These are phyloP conservation scores for Tremella fuciformis DNA, from an alignment of 768 basidiomycete genomes.

Conservation along the genomic window DNA sequence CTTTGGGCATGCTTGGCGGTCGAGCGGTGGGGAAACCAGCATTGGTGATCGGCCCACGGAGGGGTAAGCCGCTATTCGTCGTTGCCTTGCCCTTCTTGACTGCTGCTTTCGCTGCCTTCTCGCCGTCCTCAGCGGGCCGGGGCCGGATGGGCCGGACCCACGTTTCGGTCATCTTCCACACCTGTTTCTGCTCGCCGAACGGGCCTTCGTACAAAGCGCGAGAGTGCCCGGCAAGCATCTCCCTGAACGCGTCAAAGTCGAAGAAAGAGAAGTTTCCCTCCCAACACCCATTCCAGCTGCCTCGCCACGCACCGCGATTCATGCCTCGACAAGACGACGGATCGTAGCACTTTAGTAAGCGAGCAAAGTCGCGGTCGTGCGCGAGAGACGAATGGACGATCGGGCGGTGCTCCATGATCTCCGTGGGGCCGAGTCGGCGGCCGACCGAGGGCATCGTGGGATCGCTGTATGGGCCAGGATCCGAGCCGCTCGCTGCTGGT, in stretches of 20 bases:
- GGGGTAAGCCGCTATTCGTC: constrained; percentile 27
- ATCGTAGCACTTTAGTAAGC: constrained; percentile 48
- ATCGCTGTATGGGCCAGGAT: not conserved
- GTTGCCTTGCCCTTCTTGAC: constrained; percentile 1
- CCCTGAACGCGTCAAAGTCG: constrained; percentile 69
- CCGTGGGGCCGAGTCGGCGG: not conserved
- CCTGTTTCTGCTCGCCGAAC: constrained; percentile 80
- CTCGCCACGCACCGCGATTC: constrained; percentile 35
- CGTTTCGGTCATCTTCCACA: constrained; percentile 66
- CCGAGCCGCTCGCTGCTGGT: too few species aligned
- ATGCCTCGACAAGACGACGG: constrained; percentile 45
- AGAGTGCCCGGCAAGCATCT: constrained; percentile 55
- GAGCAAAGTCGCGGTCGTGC: constrained; percentile 51
- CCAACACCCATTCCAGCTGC: constrained; percentile 46
- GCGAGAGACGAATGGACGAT: constrained; percentile 21
- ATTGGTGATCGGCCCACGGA: constrained; percentile 35
- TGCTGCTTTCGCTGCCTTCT: not conserved
- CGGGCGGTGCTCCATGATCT: constrained; percentile 5
- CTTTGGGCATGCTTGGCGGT: constrained; percentile 17
- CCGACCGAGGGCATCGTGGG: not conserved
- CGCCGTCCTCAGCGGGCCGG: not conserved
- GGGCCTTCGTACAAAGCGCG: constrained; percentile 71
- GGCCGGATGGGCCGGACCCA: constrained; percentile 31
- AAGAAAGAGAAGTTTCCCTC: constrained; percentile 59
- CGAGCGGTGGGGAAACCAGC: constrained; percentile 35